These are phyloP conservation scores for Diversispora epigaea DNA, from an alignment of 192 early-diverging fungal genomes.

Conservation along the genomic window DNA sequence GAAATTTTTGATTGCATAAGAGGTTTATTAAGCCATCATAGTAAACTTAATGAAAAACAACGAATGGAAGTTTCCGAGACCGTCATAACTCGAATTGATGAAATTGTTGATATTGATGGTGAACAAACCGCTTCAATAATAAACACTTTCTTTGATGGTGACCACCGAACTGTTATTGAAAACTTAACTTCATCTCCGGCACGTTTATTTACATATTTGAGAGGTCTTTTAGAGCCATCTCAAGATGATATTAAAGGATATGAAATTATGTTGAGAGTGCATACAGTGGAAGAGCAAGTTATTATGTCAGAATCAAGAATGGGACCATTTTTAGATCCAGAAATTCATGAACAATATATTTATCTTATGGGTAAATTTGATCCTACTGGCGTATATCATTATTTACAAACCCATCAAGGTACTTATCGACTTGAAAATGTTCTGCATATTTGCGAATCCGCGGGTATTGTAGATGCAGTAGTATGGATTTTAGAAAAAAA, in stretches of 20 bases:
- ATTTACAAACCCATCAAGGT: constrained; percentile 53
- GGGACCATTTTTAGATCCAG: constrained; percentile 33
- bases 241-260: constrained; percentile 1
- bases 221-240: constrained; percentile 53
- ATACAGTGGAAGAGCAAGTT: constrained; percentile 31
- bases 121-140: constrained; percentile 56
- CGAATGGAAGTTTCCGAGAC: constrained; percentile 48
- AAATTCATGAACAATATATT: constrained; percentile 59
- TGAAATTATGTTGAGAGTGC: not conserved
- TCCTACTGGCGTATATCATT: constrained; percentile 60
- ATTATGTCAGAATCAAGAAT: constrained; percentile 10
- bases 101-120: constrained; percentile 63
- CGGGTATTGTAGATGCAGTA: constrained; percentile 56
- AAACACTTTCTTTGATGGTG: constrained; percentile 49
- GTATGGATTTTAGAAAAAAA: constrained; percentile 62
- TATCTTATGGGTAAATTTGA: constrained; percentile 59
- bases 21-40: constrained; percentile 42
- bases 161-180: constrained; percentile 51
- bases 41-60: constrained; percentile 46
- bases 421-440: constrained; percentile 46
- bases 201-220: constrained; percentile 54
- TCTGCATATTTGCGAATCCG: constrained; percentile 48
- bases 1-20: constrained; percentile 55
- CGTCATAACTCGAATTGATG: constrained; percentile 50
- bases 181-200: constrained; percentile 45